These are phyloP conservation scores for Tephrocybe rancida DNA, from an alignment of 768 basidiomycete genomes.

Conservation along the genomic window DNA sequence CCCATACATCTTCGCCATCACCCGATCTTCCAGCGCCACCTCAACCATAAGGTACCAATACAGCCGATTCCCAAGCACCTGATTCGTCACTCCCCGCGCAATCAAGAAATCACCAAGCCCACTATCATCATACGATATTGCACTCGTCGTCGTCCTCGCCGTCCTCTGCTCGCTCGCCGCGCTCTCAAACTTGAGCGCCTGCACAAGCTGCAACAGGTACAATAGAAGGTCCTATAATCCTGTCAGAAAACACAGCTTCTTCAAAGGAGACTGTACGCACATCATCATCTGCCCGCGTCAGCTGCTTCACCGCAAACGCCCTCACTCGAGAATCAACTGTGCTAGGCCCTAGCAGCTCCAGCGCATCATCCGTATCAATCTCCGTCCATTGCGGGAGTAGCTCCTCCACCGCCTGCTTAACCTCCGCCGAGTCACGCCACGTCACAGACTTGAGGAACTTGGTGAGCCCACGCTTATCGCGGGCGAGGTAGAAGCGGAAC, in stretches of 20 bases:
- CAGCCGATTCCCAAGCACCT: constrained; percentile 85
- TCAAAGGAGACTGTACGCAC: constrained; percentile 42
- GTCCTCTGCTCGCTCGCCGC: constrained; percentile 76
- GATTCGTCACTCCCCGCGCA: constrained; percentile 78
- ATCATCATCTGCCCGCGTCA: constrained; percentile 92
- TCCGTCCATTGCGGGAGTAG: constrained; percentile 96
- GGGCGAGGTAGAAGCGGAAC: constrained; percentile 94
- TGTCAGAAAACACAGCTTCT: constrained; percentile 6
- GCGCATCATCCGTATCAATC: constrained; percentile 94
- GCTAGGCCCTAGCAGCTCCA: constrained; percentile 90
- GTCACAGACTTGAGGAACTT: constrained; percentile 98
- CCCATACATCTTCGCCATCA: constrained; percentile 92
- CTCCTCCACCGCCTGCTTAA: constrained; percentile 97
- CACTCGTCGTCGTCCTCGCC: constrained; percentile 70
- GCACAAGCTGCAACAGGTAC: constrained; percentile 94
- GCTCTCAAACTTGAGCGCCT: constrained; percentile 96
- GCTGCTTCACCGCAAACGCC: constrained; percentile 91
- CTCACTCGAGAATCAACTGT: constrained; percentile 91
- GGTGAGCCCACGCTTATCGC: constrained; percentile 92
- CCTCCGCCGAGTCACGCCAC: constrained; percentile 95
- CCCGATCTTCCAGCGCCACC: constrained; percentile 82
- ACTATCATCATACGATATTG: constrained; percentile 87
- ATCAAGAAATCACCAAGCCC: constrained; percentile 94
- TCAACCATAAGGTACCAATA: constrained; percentile 99
- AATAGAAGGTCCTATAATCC: constrained; percentile 83